phyloP scores from a whole-genome alignment of 371 early-diverging fungal genomes.

The Mucor circinelloides region DNA sequence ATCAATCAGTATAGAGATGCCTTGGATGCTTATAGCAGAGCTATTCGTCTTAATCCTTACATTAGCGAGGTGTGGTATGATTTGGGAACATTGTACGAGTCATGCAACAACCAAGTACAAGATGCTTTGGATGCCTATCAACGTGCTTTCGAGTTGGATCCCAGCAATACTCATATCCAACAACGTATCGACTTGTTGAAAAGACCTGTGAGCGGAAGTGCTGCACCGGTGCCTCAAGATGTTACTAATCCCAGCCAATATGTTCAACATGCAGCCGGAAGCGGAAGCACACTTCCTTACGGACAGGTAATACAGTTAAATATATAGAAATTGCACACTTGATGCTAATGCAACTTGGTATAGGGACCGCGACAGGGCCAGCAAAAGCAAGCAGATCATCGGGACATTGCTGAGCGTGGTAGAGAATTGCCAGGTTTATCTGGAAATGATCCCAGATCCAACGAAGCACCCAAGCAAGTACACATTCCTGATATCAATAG shows the following conservation, averaged over 20 bases:
- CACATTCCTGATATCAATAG: conserved; percentile 2
- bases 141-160: conserved; percentile 86
- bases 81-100: conserved; percentile 92
- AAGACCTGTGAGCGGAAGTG: conserved; percentile 21
- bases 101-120: conserved; percentile 92
- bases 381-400: not conserved
- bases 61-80: conserved; percentile 96
- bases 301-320: not conserved
- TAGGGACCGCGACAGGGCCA: conserved; percentile 1
- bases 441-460: not conserved
- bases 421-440: not conserved
- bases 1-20: conserved; percentile 94
- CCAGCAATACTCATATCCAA: conserved; percentile 75
- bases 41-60: conserved; percentile 89
- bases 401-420: not conserved
- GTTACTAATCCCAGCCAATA: conserved; percentile 58
- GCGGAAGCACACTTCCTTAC: conserved; percentile 4
- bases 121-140: conserved; percentile 96
- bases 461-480: not conserved
- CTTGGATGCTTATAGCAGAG: conserved; percentile 92
- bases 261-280: conserved; percentile 8
- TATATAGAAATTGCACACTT: not conserved
- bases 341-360: not conserved
- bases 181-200: conserved; percentile 72
- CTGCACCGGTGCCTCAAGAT: conserved; percentile 65